Percentiles rank a stretch among this genome's conserved stretches.
phyloP scores from a whole-genome alignment of 1,139 yeast genomes.

The Debaryomyces subglobosus region DNA sequence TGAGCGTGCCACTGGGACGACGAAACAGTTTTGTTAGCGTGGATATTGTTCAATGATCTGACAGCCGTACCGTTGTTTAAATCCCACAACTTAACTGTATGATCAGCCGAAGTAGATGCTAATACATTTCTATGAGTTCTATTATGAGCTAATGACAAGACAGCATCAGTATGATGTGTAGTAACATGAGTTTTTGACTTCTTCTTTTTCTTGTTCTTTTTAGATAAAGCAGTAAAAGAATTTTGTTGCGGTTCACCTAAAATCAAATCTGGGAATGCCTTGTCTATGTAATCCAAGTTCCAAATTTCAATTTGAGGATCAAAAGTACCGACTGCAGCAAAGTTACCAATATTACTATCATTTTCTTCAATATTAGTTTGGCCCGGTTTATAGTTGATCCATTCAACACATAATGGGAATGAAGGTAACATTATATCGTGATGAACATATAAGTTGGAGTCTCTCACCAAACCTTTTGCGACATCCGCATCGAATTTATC shows the following conservation, averaged over 20 bases:
- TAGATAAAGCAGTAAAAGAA: conserved; percentile 41
- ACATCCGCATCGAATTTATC: conserved; percentile 67
- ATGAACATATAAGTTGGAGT: conserved; percentile 81
- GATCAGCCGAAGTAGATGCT: conserved; percentile 95
- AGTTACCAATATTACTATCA: conserved; percentile 66
- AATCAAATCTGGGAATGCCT: conserved; percentile 92
- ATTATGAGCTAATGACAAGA: conserved; percentile 84
- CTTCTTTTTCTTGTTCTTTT: conserved; percentile 55
- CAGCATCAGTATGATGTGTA: conserved; percentile 92
- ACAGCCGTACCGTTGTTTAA: conserved; percentile 75
- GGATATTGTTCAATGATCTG: conserved; percentile 62
- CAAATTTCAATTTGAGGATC: conserved; percentile 97
- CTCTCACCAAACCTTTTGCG: conserved; percentile 71
- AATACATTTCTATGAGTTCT: conserved; percentile 79
- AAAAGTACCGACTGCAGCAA: conserved; percentile 95
- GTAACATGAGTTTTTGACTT: conserved; percentile 56
- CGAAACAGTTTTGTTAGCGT: conserved; percentile 75
- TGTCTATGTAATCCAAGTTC: conserved; percentile 91
- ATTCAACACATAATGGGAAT: conserved; percentile 94
- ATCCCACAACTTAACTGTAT: conserved; percentile 95
- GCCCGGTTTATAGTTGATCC: conserved; percentile 79
- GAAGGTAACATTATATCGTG: conserved; percentile 97
- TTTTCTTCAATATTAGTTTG: conserved; percentile 33
- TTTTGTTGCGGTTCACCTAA: conserved; percentile 75
- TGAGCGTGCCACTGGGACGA: conserved; percentile 82